Evolutionary conservation across 164 flowering plant species (phyloP), one percentile per base, ranked within the genome.

Genomic region (Vitis cinerea): DNA sequence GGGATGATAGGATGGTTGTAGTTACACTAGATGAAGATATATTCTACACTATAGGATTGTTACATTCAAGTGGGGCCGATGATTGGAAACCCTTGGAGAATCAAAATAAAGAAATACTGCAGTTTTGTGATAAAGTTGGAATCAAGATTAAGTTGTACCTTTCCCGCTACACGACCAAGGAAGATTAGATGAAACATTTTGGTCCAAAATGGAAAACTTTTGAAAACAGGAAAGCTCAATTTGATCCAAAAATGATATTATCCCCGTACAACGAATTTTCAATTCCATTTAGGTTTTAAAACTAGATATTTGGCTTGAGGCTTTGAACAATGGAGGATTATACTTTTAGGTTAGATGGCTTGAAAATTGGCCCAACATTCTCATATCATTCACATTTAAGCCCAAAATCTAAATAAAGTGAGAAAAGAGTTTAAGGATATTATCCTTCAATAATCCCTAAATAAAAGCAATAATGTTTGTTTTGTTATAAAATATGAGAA

Each of bases 251-350:
- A 19, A 19, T 19, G 19, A 19, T 19, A 50, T 66, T 94, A 16
- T 88, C 95, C 0, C 92, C 97, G 95, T 97, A 2, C 98, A 90
- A 63, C 79, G 71, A 48, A 94, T 94, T 61, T 94, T 89, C 74
- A 85, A 69, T 73, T 15, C 62, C 29, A 68, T 16, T 59, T 55
- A 68, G 65, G 65, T 2, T n/a, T 44, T 10, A 61, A 27, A 47
- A 14, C 19, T 1, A 1, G 0, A 14, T 5, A 14, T 9, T 50
- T 2, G 12, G 3, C 13, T 7, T 50, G 14, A 16, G 19, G 19
- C 19, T 19, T 19, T 19, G 19, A 19, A 31, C 19, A 19, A 19
- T 19, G 19, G 23, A 23, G 23, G 1, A 23, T 23, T 23, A 23
- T 23, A 23, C 23, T 23, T 23, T 23, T 23, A 23, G 23, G 23